Base-by-base conservation (phyloP, 23 red algal species). In the Gracilaria gracilis region DNA sequence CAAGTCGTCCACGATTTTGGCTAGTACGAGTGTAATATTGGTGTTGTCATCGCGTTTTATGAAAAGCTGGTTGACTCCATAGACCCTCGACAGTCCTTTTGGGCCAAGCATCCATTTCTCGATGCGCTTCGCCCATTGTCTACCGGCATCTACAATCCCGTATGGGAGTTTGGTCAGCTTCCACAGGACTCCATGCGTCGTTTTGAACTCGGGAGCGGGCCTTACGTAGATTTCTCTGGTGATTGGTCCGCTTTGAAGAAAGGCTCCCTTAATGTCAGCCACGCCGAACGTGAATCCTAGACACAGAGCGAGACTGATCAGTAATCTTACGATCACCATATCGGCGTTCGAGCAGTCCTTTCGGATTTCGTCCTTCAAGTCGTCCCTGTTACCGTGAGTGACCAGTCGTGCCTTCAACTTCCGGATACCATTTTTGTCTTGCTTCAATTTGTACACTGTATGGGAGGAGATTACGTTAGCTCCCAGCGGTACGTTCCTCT, bases 1-100 rank as follows among this genome's bases (percentile, higher is more conserved):
- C 1, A 76, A 36, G 21, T 88, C 42, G 64, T 88, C 67, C 20
- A 75, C 84, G 9, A 88, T 59, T 33, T 77, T 88, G 13, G 84
- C 67, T 17, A 88, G 44, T 24, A 88, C 14, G 27, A 88, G 35
- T 9, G 67, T 27, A 6, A 88, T 88, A 14, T 13, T 20, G 9
- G 17, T 40, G 24, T 57, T 23, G 13, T 0, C 17, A 23, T 75
- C 46, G 9, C 32, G 23, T 0, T 73, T 69, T 11, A 42, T 2
- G 66, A 48, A 48, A 5, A 48, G 44, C 12, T 48, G 44, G 44
- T 48, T 48, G 7, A 48, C 44, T 5, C 44, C 66, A 32, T 24
- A 33, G 13, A 88, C 48, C 14, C 44, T 35, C 12, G 23, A 1
- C 12, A 76, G 49, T 17, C 47, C 21, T 27, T 6, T 28, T 0